These are phyloP conservation scores for Sechiopsis laciniata DNA, from an alignment of 306 rosid species.

Conservation along the genomic window DNA sequence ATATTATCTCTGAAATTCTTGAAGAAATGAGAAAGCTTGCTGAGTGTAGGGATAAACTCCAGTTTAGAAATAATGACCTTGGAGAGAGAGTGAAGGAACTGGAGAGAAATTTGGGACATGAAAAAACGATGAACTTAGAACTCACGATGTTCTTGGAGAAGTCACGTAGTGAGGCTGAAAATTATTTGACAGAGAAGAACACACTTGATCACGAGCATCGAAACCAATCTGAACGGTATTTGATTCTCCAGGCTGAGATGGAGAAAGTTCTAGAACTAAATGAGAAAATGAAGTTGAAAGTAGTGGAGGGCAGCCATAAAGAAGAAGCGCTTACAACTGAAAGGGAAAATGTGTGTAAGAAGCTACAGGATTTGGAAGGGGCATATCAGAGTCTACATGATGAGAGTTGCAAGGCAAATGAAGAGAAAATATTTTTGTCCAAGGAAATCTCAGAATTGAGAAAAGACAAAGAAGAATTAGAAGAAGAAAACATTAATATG, in stretches of 20 bases:
- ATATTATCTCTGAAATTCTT: constrained; percentile 42
- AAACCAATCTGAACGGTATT: constrained; percentile 34
- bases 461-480: constrained; percentile 3
- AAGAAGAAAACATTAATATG: constrained; percentile 51
- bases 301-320: constrained; percentile 49
- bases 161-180: constrained; percentile 41
- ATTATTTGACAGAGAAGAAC: constrained; percentile 44
- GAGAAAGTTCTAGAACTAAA: constrained; percentile 40
- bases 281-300: constrained; percentile 50
- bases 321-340: constrained; percentile 41
- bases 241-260: neutral
- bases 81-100: constrained; percentile 45
- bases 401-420: constrained; percentile 43
- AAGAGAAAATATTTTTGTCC: constrained; percentile 46
- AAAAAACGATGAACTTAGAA: constrained; percentile 37
- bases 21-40: constrained; percentile 42
- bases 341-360: constrained; percentile 36
- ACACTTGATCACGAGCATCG: constrained; percentile 38
- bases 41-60: constrained; percentile 41
- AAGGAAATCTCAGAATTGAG: constrained; percentile 42
- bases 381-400: constrained; percentile 40
- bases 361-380: constrained; percentile 45
- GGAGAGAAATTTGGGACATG: constrained; percentile 41
- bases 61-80: constrained; percentile 41
- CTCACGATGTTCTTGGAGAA: constrained; percentile 46